Evolutionary conservation across 1,284 basidiomycete species (phyloP), one percentile per base, ranked within the genome.

Genomic region (Trichosporon coremiiforme): DNA sequence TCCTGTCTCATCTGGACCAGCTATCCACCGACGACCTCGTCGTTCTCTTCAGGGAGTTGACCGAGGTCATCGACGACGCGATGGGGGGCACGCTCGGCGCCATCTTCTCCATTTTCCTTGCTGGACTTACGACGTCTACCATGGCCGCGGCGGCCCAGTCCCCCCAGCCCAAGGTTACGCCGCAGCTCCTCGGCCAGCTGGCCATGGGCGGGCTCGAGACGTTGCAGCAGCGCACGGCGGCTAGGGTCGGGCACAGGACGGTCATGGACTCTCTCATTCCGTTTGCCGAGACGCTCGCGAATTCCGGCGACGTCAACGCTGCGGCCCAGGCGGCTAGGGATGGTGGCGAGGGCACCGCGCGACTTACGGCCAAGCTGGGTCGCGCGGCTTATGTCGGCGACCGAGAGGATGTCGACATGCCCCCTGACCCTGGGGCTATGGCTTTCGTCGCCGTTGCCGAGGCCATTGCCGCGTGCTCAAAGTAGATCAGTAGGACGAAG

Each of bases 201-300:
- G 75, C 75, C 3, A 66, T 75, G n/a, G 67, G 70, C 33, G 81
- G 73, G 17, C 75, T 83, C 41, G 80, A 81, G 33, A 77, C 76
- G 4, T 75, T 84, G 29, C 80, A 83, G 73, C 78, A 79, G 67
- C 84, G 84, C 69, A 85, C 84, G 36, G 77, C 80, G 31, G 85
- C 85, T 6, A 75, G 85, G n/a, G 78, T 78, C 1, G 84, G 84
- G 6, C 84, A 85, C 70, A 75, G 85, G 36, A 86, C 85, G 35
- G 78, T 85, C 64, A 83, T 86, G 78, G 85, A 86, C 74, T 82
- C 85, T 7, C 77, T 86, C n/a, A 82, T 83, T 31, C 82, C 85
- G 5, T 86, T 85, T 72, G 81, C 80, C 25, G 77, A 83, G 65
- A 79, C 81, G 10, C 76, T 84, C 35, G 75, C 79, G 3, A 47